phyloP scores from a whole-genome alignment of 2,329 filamentous ascomycete species.

The Aspergillus eucalypticola region DNA sequence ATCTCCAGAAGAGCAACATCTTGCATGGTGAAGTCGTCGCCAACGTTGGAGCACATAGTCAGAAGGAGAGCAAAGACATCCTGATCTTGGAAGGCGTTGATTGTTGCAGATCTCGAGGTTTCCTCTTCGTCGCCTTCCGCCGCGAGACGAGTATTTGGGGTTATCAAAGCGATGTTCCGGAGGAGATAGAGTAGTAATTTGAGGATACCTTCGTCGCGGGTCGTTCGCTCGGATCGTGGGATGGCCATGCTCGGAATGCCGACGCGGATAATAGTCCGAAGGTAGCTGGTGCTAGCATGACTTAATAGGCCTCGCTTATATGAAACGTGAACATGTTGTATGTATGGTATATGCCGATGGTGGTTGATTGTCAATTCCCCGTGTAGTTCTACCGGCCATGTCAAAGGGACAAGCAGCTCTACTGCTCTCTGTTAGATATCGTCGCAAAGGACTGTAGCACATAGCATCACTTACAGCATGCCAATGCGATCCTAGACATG shows the following conservation, averaged over 20 bases:
- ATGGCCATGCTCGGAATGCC: slow-evolving; percentile 84
- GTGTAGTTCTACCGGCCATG: slow-evolving; percentile 85
- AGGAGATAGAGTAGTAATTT: slow-evolving; percentile 87
- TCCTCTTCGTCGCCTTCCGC: slow-evolving; percentile 88
- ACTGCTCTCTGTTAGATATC: slow-evolving; percentile 48
- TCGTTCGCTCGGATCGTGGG: slow-evolving; percentile 70
- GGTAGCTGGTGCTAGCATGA: slow-evolving; percentile 72
- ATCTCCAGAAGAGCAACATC: slow-evolving; percentile 90
- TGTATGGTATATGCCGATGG: slow-evolving; percentile 83
- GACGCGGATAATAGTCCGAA: slow-evolving; percentile 77
- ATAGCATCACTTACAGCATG: slow-evolving; percentile 60
- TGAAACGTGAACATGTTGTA: slow-evolving; percentile 80
- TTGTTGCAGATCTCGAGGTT: slow-evolving; percentile 81
- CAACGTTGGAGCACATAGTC: slow-evolving; percentile 87
- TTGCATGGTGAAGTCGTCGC: slow-evolving; percentile 86
- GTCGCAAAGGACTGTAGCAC: background rate
- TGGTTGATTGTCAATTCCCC: slow-evolving; percentile 89
- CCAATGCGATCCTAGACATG: slow-evolving; percentile 76
- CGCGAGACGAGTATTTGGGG: slow-evolving; percentile 68
- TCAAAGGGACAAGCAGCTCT: slow-evolving; percentile 87
- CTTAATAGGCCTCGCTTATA: slow-evolving; percentile 91
- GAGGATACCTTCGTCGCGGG: slow-evolving; percentile 87
- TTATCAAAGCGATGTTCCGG: slow-evolving; percentile 83
- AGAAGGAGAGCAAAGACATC: slow-evolving; percentile 84
- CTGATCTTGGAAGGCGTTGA: slow-evolving; percentile 86